A percentile compares a stretch with the other conserved stretches of the same genome.
These are phyloP conservation scores for Polygonum maritimum DNA, from an alignment of 148 eudicot genomes.

Conservation along the genomic window DNA sequence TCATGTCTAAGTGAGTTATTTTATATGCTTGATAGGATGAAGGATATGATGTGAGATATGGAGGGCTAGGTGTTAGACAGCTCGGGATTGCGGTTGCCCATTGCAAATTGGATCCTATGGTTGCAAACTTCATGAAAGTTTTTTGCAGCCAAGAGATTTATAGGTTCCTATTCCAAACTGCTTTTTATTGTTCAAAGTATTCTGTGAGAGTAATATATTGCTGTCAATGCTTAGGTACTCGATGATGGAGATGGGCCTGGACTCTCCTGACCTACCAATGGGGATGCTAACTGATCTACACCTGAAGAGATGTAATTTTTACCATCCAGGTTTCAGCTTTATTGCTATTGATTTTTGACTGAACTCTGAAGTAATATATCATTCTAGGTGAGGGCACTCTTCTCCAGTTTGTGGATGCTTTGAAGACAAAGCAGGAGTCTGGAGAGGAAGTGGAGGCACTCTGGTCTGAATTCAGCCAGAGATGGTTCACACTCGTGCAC, in stretches of 20 bases:
- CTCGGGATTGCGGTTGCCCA: slow-evolving; percentile 55
- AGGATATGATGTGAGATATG: slow-evolving; percentile 68
- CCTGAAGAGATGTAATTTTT: slow-evolving; percentile 47
- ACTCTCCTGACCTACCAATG: slow-evolving; percentile 58
- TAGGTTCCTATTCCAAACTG: slow-evolving; percentile 27
- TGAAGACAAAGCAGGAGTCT: slow-evolving; percentile 28
- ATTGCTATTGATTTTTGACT: not conserved
- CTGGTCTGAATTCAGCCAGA: slow-evolving; percentile 79
- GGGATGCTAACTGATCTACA: slow-evolving; percentile 76
- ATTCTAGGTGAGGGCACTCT: slow-evolving; percentile 51
- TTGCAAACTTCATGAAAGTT: slow-evolving; percentile 66
- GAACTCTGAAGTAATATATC: not conserved
- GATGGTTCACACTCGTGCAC: slow-evolving; percentile 69
- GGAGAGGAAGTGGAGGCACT: slow-evolving; percentile 46
- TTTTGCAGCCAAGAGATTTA: slow-evolving; percentile 73
- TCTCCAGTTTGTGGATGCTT: slow-evolving; percentile 34
- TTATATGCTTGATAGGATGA: slow-evolving; percentile 36
- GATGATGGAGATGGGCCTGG: slow-evolving; percentile 75
- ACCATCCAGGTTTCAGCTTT: not conserved
- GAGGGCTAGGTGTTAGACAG: slow-evolving; percentile 63
- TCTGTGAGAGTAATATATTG: not conserved
- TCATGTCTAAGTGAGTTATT: not conserved
- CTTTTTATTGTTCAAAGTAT: not conserved
- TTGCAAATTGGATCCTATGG: slow-evolving; percentile 51
- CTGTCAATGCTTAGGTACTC: slow-evolving; percentile 41